Base-by-base conservation (phyloP, 768 basidiomycete genomes). In the Mycena haematopus region DNA sequence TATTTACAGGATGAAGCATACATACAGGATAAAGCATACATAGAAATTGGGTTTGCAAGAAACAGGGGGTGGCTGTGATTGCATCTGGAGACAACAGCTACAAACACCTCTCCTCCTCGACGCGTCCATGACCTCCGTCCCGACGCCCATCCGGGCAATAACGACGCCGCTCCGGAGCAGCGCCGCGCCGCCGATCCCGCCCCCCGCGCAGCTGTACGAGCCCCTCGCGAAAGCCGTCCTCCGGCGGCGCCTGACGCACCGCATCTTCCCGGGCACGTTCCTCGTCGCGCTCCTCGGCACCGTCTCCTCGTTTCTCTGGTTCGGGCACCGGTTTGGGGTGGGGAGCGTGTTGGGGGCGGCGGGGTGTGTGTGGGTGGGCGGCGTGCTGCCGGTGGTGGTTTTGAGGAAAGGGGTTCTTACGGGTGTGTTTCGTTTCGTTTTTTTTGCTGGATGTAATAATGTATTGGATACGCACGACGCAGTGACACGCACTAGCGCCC, bases 201-300 rank as follows among this genome's bases (percentile, higher is more conserved):
- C 86, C 0, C 73, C 90, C 2, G 75, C 81, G 6, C 82, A 86
- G 65, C 74, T 79, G 1, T 92, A 86, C 70, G 87, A 90, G 65
- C 89, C 89, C 10, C 81, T 86, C 47, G 83, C 86, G 2, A 90
- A 88, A 69, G 74, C 81, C 2, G 79, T 88, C 6, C 80, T 92
- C 49, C 82, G 79, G 53, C 84, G 86, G 68, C 84, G 90, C 42
- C 82, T 91, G 8, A 75, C 82, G 24, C 78, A 80, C 65, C 77
- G 76, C 61, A 80, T 88, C 33, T 84, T 92, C 60, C 71, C 80
- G 10, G 79, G 78, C 35, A 84, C 88, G 35, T 77, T 76, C 9
- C 19, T 3, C 7, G 19, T 42, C 6, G 40, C 40, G 8, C 6
- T n/a, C n/a, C n/a, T n/a, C n/a, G n/a, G n/a, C n/a, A n/a, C n/a